phyloP scores from a whole-genome alignment of 257 asterid genomes.

The Phtheirospermum japonicum region DNA sequence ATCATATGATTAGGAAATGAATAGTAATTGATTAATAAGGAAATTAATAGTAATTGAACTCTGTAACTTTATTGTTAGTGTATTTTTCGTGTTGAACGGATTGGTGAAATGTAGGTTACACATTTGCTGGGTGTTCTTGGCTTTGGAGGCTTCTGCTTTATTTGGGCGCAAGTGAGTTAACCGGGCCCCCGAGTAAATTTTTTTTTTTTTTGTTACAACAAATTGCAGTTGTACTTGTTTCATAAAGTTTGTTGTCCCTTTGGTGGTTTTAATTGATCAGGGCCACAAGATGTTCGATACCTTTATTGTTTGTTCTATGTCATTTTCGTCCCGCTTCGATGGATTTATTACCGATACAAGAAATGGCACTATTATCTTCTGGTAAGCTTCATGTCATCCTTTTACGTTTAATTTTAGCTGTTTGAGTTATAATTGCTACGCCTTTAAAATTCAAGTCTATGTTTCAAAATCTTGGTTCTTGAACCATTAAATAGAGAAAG shows the following conservation, averaged over 20 bases:
- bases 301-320: conserved; percentile 78
- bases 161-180: conserved; percentile 89
- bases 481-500: background rate
- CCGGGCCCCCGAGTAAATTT: background rate
- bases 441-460: background rate
- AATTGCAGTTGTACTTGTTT: conserved; percentile 8
- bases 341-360: conserved; percentile 96
- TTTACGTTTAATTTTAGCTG: conserved; percentile 13
- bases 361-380: conserved; percentile 98
- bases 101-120: conserved; percentile 58
- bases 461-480: background rate
- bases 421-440: background rate
- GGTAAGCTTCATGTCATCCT: conserved; percentile 44
- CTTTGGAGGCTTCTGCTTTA: conserved; percentile 92
- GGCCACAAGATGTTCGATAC: conserved; percentile 94
- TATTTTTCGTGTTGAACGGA: conserved; percentile 8
- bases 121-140: conserved; percentile 93
- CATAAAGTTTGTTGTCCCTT: conserved; percentile 15
- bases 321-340: conserved; percentile 91
- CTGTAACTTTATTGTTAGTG: background rate
- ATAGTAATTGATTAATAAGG: background rate
- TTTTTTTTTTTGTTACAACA: background rate
- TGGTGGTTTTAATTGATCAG: conserved; percentile 41
- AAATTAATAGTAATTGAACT: background rate
- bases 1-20: conserved; percentile 2